phyloP scores from a whole-genome alignment of 768 basidiomycete species.

The Jaapia argillacea region DNA sequence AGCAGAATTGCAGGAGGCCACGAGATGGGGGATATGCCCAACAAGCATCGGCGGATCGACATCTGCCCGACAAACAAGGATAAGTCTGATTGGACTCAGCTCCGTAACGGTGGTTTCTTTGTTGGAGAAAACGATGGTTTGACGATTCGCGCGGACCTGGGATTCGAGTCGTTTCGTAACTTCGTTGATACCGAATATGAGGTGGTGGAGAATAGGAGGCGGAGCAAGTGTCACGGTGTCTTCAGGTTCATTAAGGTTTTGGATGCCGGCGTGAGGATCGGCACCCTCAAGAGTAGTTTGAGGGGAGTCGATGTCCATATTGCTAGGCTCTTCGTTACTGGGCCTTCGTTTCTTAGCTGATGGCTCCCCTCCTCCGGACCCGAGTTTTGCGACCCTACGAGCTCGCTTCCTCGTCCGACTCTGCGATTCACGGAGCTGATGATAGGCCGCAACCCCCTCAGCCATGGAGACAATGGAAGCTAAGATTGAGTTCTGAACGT shows the following conservation, averaged over 20 bases:
- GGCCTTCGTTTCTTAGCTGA: too few relatives aligned
- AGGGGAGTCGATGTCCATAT: neutral
- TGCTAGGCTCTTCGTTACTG: too few relatives aligned
- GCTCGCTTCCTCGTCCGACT: slow-evolving; percentile 31
- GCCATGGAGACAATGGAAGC: slow-evolving; percentile 39
- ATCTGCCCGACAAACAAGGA: slow-evolving; percentile 70
- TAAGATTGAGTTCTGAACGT: slow-evolving; percentile 52
- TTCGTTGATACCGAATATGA: slow-evolving; percentile 66
- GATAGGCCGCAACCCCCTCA: slow-evolving; percentile 38
- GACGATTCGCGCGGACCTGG: slow-evolving; percentile 28
- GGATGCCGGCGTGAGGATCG: neutral
- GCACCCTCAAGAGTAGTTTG: neutral
- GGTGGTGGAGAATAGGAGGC: slow-evolving; percentile 35
- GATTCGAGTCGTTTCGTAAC: slow-evolving; percentile 67
- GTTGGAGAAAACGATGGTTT: slow-evolving; percentile 3
- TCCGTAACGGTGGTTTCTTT: slow-evolving; percentile 1
- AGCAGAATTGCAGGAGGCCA: slow-evolving; percentile 64
- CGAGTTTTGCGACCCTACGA: slow-evolving; percentile 5
- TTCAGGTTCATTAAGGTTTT: neutral
- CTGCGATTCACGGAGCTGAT: slow-evolving; percentile 19
- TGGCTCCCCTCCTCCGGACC: slow-evolving; percentile 1
- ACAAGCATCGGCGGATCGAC: slow-evolving; percentile 64
- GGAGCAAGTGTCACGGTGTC: slow-evolving; percentile 6
- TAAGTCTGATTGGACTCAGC: slow-evolving; percentile 14
- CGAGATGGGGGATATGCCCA: slow-evolving; percentile 66